phyloP scores from a whole-genome alignment of 257 asterid species.

The Solanum okadae region DNA sequence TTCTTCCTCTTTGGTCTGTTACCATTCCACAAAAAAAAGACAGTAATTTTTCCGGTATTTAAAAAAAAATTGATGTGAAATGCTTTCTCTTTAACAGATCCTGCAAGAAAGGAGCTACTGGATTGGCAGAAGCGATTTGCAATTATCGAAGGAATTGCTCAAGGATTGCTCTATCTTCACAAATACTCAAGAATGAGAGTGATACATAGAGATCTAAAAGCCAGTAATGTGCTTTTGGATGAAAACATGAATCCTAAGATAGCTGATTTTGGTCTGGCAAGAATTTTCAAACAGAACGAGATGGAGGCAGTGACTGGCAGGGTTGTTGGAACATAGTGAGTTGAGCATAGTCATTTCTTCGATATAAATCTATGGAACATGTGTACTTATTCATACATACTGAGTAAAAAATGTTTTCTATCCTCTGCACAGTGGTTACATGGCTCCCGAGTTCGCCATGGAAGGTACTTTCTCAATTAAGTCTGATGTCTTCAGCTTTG shows the following conservation, averaged over 20 bases:
- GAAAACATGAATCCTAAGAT: constrained; percentile 54
- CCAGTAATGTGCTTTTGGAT: neutral
- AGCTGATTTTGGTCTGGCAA: constrained; percentile 59
- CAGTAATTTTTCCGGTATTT: neutral
- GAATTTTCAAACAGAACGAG: constrained; percentile 33
- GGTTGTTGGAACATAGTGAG: constrained; percentile 55
- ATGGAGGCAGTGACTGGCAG: constrained; percentile 39
- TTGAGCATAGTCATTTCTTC: neutral
- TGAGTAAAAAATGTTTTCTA: neutral
- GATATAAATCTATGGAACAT: neutral
- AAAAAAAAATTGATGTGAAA: neutral
- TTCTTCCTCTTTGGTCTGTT: constrained; percentile 37
- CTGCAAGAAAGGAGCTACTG: constrained; percentile 6
- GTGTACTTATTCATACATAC: neutral
- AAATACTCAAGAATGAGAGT: neutral
- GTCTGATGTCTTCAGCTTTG: constrained; percentile 59
- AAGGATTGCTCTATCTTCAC: neutral
- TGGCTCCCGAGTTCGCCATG: constrained; percentile 67
- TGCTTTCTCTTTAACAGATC: constrained; percentile 5
- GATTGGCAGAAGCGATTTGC: constrained; percentile 17
- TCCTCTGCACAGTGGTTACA: constrained; percentile 36
- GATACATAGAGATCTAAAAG: neutral
- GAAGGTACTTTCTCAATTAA: constrained; percentile 52
- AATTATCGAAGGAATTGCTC: constrained; percentile 7
- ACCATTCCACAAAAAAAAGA: neutral